Evolutionary conservation across 257 asterid genomes (phyloP).

Genomic region (Perilla frutescens): DNA sequence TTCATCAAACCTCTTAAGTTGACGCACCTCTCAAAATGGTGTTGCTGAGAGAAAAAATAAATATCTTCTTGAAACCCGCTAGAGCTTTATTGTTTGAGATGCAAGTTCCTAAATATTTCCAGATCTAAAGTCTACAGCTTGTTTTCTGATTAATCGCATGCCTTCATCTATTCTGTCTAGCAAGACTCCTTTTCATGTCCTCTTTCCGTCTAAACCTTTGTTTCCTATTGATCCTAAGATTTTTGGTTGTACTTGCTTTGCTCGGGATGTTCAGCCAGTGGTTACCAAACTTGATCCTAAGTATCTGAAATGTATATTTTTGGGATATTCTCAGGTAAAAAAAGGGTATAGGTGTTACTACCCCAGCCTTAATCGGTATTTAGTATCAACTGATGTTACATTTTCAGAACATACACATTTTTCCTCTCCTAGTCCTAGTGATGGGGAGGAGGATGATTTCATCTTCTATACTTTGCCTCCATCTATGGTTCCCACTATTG

Average conservation of each 20-base stretch:
- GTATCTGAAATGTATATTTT: no score
- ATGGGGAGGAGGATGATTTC: no score
- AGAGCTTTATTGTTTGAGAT: not conserved
- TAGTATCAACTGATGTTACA: no score
- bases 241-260: not conserved
- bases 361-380: no score
- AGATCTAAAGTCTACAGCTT: not conserved
- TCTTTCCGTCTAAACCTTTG: not conserved
- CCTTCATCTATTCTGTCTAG: not conserved
- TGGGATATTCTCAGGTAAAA: no score
- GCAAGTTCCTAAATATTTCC: not conserved
- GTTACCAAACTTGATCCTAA: not conserved
- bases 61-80: not conserved
- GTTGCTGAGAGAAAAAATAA: no score
- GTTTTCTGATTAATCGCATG: not conserved
- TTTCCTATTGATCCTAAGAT: not conserved
- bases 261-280: not conserved
- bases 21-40: no score
- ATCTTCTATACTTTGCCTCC: no score
- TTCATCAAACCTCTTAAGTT: no score
- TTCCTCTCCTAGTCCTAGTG: no score
- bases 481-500: no score
- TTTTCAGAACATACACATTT: no score
- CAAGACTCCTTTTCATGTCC: not conserved
- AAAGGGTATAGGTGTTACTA: not conserved